A percentile compares a stretch with the other conserved stretches of the same genome.
These are phyloP conservation scores for Zhuliangozyma blackwelliae DNA, from an alignment of 1,139 yeast species.

Conservation along the genomic window DNA sequence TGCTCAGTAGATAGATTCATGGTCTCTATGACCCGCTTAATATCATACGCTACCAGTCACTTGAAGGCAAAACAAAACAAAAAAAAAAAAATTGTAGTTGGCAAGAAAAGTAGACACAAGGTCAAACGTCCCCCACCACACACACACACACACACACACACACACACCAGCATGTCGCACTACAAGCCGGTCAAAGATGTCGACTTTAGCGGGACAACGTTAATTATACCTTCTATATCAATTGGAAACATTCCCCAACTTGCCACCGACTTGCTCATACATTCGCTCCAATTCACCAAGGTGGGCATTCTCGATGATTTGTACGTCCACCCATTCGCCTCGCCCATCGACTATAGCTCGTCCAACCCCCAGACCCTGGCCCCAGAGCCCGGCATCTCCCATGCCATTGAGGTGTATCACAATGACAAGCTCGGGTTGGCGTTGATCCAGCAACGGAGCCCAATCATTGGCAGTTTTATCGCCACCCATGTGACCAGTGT, in stretches of 20 bases:
- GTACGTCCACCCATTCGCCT: constrained; percentile 75
- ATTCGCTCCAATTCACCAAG: constrained; percentile 50
- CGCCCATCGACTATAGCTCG: constrained; percentile 56
- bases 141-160: too few relatives aligned
- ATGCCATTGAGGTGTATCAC: constrained; percentile 60
- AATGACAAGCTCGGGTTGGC: constrained; percentile 39
- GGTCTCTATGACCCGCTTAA: too few relatives aligned
- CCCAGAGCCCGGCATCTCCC: constrained; percentile 37
- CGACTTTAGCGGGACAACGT: constrained; percentile 9
- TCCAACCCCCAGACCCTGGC: constrained; percentile 1
- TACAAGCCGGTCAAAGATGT: too few relatives aligned
- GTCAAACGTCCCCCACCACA: too few relatives aligned
- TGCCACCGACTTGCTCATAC: constrained; percentile 67
- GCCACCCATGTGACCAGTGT: constrained; percentile 50
- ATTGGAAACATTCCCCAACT: constrained; percentile 90
- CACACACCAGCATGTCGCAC: too few relatives aligned
- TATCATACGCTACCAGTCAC: too few relatives aligned
- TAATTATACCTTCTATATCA: constrained; percentile 75
- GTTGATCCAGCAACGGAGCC: constrained; percentile 77
- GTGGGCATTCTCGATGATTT: constrained; percentile 55
- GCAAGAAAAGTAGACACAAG: too few relatives aligned
- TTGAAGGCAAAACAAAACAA: too few relatives aligned
- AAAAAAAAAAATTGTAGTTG: too few relatives aligned
- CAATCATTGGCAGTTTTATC: constrained; percentile 65
- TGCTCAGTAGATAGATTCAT: too few relatives aligned